Percentiles rank a stretch among this genome's conserved stretches.
These are phyloP conservation scores for Xanthoconium separans DNA, from an alignment of 1,284 basidiomycete genomes.

Conservation along the genomic window DNA sequence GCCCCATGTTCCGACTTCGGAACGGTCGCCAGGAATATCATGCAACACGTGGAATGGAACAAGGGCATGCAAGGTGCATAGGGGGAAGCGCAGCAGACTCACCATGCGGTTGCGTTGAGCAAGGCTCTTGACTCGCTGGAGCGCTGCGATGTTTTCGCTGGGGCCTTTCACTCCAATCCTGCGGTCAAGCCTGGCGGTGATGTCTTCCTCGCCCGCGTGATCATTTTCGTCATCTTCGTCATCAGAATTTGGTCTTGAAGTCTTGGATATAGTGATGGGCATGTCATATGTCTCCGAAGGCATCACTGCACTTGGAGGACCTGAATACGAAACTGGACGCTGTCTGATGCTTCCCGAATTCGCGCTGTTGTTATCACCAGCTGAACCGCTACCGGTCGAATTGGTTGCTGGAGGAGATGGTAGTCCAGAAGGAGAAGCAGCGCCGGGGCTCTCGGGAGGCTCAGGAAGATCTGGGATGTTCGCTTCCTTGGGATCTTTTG, in stretches of 20 bases:
- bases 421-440: conserved; percentile 54
- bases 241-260: conserved; percentile 35
- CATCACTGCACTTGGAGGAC: conserved; percentile 32
- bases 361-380: conserved; percentile 57
- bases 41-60: conserved; percentile 25
- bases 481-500: conserved; percentile 30
- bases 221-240: conserved; percentile 61
- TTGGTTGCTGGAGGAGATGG: conserved; percentile 80
- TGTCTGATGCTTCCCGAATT: conserved; percentile 47
- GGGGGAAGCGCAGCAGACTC: conserved; percentile 24
- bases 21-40: conserved; percentile 20
- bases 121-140: conserved; percentile 67
- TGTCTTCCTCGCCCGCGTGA: conserved; percentile 60
- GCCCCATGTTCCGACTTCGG: not conserved
- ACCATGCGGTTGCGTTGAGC: conserved; percentile 73
- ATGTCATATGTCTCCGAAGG: conserved; percentile 34
- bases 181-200: conserved; percentile 60
- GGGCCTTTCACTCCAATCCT: conserved; percentile 37
- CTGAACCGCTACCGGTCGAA: conserved; percentile 76
- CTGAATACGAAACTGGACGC: conserved; percentile 34
- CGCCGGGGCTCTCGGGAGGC: conserved; percentile 58
- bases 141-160: conserved; percentile 54
- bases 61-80: conserved; percentile 20
- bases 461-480: conserved; percentile 65
- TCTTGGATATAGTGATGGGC: conserved; percentile 26